Evolutionary conservation across 2,329 filamentous ascomycete species (phyloP).

Genomic region (Helicocarpus griseus): DNA sequence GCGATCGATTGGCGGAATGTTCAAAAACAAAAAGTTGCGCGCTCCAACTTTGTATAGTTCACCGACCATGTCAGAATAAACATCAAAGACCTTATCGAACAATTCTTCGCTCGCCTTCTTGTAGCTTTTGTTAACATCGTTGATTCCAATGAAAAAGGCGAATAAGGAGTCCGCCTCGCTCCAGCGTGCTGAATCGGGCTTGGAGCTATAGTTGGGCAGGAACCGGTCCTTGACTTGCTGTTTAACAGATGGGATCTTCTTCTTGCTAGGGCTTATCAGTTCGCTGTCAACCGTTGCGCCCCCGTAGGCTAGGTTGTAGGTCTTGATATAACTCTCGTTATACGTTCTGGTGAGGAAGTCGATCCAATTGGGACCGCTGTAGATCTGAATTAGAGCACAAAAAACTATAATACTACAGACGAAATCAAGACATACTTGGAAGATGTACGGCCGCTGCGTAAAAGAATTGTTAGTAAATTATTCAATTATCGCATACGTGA

Average conservation of each 20-base stretch:
- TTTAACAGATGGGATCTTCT: constrained; percentile 35
- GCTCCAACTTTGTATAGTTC: constrained; percentile 41
- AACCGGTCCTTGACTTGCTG: constrained; percentile 30
- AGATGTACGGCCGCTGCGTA: constrained; percentile 1
- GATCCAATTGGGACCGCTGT: constrained; percentile 41
- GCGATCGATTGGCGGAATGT: constrained; percentile 38
- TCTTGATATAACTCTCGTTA: constrained; percentile 33
- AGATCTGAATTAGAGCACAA: too few species aligned
- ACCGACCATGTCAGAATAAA: constrained; percentile 33
- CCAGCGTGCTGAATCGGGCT: constrained; percentile 16
- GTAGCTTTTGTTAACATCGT: background rate
- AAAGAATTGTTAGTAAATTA: background rate
- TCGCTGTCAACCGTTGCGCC: constrained; percentile 26
- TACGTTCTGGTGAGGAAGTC: constrained; percentile 36
- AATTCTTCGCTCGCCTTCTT: constrained; percentile 18
- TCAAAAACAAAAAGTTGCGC: constrained; percentile 47
- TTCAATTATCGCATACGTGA: too few species aligned
- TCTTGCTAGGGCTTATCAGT: constrained; percentile 39
- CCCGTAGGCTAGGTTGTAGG: constrained; percentile 42
- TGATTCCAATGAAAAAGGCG: constrained; percentile 6
- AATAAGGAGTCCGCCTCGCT: background rate
- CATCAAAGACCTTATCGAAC: constrained; percentile 27
- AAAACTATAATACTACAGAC: background rate
- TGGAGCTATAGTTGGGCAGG: constrained; percentile 24
- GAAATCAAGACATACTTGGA: constrained; percentile 1